Percentiles rank a stretch among this genome's conserved stretches.
phyloP scores from a whole-genome alignment of 768 basidiomycete genomes.

The Trametes coccinea region DNA sequence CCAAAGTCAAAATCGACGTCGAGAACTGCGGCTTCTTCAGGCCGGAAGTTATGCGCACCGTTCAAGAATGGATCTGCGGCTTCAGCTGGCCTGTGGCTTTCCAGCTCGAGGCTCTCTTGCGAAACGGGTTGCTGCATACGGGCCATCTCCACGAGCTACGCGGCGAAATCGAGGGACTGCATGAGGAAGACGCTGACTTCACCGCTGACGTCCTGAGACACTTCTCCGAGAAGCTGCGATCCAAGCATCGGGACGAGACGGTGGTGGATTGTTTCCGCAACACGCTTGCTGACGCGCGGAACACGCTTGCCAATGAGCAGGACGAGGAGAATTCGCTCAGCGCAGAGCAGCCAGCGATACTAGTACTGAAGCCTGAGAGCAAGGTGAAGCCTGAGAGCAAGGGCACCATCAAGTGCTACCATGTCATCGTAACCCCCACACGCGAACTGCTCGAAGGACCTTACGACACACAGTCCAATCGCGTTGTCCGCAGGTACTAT shows the following conservation, averaged over 20 bases:
- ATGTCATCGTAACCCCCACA: constrained; percentile 76
- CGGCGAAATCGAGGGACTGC: constrained; percentile 45
- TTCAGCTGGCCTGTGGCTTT: constrained; percentile 72
- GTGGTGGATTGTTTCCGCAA: constrained; percentile 49
- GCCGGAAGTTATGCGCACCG: constrained; percentile 42
- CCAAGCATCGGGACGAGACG: constrained; percentile 41
- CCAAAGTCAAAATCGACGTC: constrained; percentile 47
- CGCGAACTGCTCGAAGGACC: constrained; percentile 76
- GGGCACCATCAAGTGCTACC: constrained; percentile 54
- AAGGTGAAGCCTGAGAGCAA: neutral
- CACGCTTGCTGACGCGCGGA: constrained; percentile 24
- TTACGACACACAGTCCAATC: constrained; percentile 69
- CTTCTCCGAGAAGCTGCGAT: constrained; percentile 52
- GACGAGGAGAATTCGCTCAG: constrained; percentile 1
- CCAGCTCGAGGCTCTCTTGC: constrained; percentile 71
- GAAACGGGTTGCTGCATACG: constrained; percentile 62
- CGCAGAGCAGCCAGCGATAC: constrained; percentile 7
- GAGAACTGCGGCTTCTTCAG: constrained; percentile 51
- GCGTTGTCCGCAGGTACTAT: constrained; percentile 67
- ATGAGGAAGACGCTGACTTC: constrained; percentile 32
- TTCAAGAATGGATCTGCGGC: constrained; percentile 44
- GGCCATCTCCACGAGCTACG: constrained; percentile 51
- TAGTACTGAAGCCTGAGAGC: neutral
- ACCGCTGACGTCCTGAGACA: constrained; percentile 54
- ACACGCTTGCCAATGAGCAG: neutral